phyloP scores from a whole-genome alignment of 306 rosid genomes.

The Gynostemma pentaphyllum region DNA sequence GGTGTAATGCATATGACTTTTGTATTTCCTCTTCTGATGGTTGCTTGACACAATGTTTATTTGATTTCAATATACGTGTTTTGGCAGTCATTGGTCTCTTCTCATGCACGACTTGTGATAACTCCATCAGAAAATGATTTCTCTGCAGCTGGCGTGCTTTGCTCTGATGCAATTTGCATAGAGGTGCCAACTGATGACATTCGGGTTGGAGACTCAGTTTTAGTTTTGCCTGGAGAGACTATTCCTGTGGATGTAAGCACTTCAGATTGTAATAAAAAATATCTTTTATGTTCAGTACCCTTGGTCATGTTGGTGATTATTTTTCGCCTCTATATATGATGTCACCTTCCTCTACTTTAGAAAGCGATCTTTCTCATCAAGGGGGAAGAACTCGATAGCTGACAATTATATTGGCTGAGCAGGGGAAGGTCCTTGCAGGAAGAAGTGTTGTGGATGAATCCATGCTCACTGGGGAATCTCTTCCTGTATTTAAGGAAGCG shows the following conservation, averaged over 20 bases:
- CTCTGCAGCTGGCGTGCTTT: constrained; percentile 49
- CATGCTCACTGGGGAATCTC: constrained; percentile 98
- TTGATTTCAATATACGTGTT: background rate
- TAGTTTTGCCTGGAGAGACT: constrained; percentile 96
- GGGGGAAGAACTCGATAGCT: constrained; percentile 9
- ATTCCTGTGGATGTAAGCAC: constrained; percentile 84
- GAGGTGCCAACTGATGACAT: constrained; percentile 90
- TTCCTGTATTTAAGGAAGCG: constrained; percentile 84
- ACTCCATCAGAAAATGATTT: constrained; percentile 57
- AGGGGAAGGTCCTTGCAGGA: constrained; percentile 87
- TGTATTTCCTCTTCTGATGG: background rate
- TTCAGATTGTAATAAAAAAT: constrained; percentile 13
- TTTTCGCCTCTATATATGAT: background rate
- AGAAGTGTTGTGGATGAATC: constrained; percentile 97
- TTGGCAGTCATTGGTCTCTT: constrained; percentile 83
- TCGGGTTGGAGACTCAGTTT: constrained; percentile 83
- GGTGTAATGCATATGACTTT: background rate
- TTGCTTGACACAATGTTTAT: background rate
- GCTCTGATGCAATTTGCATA: constrained; percentile 61
- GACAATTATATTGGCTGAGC: constrained; percentile 19
- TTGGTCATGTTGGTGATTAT: background rate
- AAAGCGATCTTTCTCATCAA: background rate
- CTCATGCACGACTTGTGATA: constrained; percentile 84
- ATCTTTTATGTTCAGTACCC: background rate
- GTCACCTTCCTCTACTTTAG: background rate